These are phyloP conservation scores for Tephrocybe rancida DNA, from an alignment of 768 basidiomycete genomes.

Conservation along the genomic window DNA sequence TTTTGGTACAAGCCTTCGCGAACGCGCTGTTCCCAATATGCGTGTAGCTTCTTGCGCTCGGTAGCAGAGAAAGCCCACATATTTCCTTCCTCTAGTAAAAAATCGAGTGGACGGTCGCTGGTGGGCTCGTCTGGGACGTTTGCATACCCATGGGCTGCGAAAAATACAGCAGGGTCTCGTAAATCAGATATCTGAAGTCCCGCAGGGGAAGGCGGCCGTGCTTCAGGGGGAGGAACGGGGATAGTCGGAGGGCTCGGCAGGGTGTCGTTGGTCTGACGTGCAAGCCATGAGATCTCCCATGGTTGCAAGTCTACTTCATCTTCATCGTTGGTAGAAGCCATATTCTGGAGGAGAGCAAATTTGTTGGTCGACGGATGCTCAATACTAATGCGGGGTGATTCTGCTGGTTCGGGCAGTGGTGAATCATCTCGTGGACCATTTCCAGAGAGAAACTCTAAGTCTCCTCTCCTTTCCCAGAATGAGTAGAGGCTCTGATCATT, in stretches of 20 bases:
- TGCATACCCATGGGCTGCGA: slow-evolving; percentile 35
- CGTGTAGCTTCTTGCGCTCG: slow-evolving; percentile 49
- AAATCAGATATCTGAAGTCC: slow-evolving; percentile 9
- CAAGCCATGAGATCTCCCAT: slow-evolving; percentile 4
- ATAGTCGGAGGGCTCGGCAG: background rate
- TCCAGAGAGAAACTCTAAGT: slow-evolving; percentile 47
- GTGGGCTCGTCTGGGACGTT: slow-evolving; percentile 40
- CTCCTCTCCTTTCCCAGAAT: slow-evolving; percentile 51
- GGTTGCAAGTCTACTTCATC: background rate
- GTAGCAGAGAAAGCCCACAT: slow-evolving; percentile 57
- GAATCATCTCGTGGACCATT: background rate
- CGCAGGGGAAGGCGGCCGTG: slow-evolving; percentile 1
- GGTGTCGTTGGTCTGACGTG: background rate
- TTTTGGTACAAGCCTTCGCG: slow-evolving; percentile 27
- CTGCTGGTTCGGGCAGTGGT: background rate
- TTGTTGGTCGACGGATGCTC: background rate
- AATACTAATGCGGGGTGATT: background rate
- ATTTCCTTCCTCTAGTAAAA: slow-evolving; percentile 34
- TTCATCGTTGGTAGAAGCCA: background rate
- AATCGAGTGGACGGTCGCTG: slow-evolving; percentile 35
- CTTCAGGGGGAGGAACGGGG: background rate
- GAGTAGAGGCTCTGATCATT: slow-evolving; percentile 41
- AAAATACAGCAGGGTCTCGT: slow-evolving; percentile 30
- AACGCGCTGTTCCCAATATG: slow-evolving; percentile 49
- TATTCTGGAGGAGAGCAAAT: slow-evolving; percentile 1